phyloP scores from a whole-genome alignment of 768 basidiomycete genomes.

The Fomitopsis pulvina region DNA sequence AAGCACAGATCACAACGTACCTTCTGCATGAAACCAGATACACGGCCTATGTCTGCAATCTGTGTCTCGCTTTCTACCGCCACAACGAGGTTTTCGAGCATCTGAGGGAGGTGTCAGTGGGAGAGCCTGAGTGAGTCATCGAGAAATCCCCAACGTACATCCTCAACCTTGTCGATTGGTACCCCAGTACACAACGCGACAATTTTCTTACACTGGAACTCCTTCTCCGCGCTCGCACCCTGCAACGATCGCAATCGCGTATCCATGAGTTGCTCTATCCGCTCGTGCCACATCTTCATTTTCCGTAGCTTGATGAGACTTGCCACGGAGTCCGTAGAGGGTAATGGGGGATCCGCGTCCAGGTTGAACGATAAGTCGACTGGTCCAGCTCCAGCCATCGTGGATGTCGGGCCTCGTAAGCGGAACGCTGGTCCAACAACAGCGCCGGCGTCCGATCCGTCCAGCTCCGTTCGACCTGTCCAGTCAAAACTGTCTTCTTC shows the following conservation, averaged over 20 bases:
- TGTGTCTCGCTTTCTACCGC: slow-evolving; percentile 84
- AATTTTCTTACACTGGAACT: slow-evolving; percentile 87
- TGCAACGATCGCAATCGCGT: slow-evolving; percentile 63
- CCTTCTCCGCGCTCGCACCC: slow-evolving; percentile 81
- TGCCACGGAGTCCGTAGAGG: slow-evolving; percentile 47
- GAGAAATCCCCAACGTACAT: slow-evolving; percentile 44
- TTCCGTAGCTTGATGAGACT: slow-evolving; percentile 68
- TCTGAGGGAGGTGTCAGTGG: slow-evolving; percentile 34
- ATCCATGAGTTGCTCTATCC: slow-evolving; percentile 70
- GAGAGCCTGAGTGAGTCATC: not conserved
- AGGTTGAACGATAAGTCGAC: slow-evolving; percentile 58
- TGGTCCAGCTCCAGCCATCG: slow-evolving; percentile 57
- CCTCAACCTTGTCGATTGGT: slow-evolving; percentile 82
- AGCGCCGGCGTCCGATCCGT: slow-evolving; percentile 31
- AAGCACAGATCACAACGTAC: slow-evolving; percentile 27
- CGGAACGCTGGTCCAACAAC: slow-evolving; percentile 60
- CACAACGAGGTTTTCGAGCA: slow-evolving; percentile 78
- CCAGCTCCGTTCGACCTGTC: slow-evolving; percentile 64
- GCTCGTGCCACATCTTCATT: slow-evolving; percentile 76
- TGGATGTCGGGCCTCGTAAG: slow-evolving; percentile 60
- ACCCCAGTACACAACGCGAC: slow-evolving; percentile 86
- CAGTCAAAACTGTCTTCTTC: slow-evolving; percentile 86
- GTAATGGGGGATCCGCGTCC: slow-evolving; percentile 70
- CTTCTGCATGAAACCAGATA: slow-evolving; percentile 91
- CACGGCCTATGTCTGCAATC: slow-evolving; percentile 75